Base-by-base conservation (phyloP, 163 green algal genomes). In the Chloromonas sp. region DNA sequence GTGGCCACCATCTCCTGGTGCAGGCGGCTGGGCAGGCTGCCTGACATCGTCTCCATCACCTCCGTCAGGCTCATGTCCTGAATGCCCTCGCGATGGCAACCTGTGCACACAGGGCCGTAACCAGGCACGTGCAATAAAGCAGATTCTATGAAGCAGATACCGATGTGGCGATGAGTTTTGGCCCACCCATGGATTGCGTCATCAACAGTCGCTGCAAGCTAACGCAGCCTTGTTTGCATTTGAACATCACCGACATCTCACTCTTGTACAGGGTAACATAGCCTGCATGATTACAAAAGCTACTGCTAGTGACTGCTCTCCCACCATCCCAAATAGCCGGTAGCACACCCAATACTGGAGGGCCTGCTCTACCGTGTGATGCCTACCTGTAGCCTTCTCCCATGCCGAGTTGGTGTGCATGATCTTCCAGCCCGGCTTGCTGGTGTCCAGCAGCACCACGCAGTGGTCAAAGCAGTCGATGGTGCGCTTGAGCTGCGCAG, bases 391-490 rank as follows among this genome's bases (percentile, higher is more conserved):
- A 8, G 82, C 14, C 61, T 90, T 90, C 70, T 83, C 81, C 81
- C 85, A 89, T 0, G 84, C 85, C 15, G 85, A 78, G 84, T 93
- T 94, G 14, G 89, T 83, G 70, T 91, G 91, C 60, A 93, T 77
- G 57, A 93, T 83, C 8, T 80, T 82, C 88, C 89, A 93, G 66
- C 87, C 85, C 0, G 85, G 58, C 0, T n/a, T 14, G 60, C 83
- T 82, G 0, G 81, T 84, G 85, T 94, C 89, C 74, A 93, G 66
- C 11, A 94, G 86, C 11, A 87, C 61, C 58, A 94, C 86, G 61
- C 88, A 90, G 14, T 93, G 85, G n/a, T 90, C 82, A 60, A 93
- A 92, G 84, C 88, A 91, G 58, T 90, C 87, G 60, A 92, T 62
- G 0, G 90, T 84, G 0, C 90, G 86, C 83, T 89, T 85, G 58